Evolutionary conservation across 495 filamentous ascomycete species (phyloP), one percentile per base, ranked within the genome.

Genomic region (Amniculicola lignicola): DNA sequence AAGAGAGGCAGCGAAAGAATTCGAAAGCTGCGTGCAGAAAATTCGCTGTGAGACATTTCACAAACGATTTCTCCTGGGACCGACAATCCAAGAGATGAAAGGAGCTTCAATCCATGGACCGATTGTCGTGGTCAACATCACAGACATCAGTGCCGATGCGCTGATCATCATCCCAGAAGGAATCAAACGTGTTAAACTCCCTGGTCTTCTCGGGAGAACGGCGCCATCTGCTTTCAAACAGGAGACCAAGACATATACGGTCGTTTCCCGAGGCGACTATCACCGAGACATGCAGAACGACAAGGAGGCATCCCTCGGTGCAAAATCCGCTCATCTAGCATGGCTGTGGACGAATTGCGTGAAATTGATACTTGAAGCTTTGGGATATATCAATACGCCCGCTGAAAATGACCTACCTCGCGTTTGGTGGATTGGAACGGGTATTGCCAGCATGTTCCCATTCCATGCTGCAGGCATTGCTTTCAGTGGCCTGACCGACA

Each of bases 391-490:
- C 22, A 23, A 21, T n/a, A 43, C 41, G 41, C 36, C 25, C 15
- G 39, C 40, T 1, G 43, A 3, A 33, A 23, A 49, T 6, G 42
- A 40, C 31, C 23, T 49, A 18, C 51, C 57, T 11, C 27, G 52
- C 14, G 33, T 61, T 4, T 56, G 57, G 57, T 56, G 57, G 57
- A 50, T 55, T 23, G 51, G 51, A 19, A 54, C 57, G 2, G 57
- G 57, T 6, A 31, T 56, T 33, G 41, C 36, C 16, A 61, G 57
- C 19, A 41, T 33, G 2, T 47, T 62, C 16, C 59, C 59, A 9
- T 59, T 62, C 33, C 54, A 62, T 54, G 14, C 59, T 48, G 59
- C 59, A 18, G 54, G 59, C 6, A 33, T 58, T 41, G 9, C 16
- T 3, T 47, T 21, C 27, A 24, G 19, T 22, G 22, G 23, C 12